Conservation (phyloP, 331 rosid genomes). For the Erythrophleum ivorense region DNA sequence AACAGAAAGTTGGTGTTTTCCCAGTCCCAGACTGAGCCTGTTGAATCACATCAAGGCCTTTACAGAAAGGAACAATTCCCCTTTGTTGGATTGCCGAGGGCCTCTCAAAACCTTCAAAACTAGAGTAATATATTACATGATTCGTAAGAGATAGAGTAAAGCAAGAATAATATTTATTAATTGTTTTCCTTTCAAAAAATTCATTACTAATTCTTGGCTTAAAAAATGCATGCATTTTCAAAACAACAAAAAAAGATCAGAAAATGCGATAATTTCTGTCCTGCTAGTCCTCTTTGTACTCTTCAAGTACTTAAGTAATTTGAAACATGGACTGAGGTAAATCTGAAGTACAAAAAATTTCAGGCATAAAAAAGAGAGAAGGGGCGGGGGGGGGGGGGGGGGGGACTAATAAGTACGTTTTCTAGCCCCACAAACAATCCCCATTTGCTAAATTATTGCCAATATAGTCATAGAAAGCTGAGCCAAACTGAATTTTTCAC, state of each 20-base stretch:
- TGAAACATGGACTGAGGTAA: not conserved
- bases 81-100: slow-evolving; percentile 98
- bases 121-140: slow-evolving; percentile 23
- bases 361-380: too few relatives aligned
- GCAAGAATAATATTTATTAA: not conserved
- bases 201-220: not conserved
- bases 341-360: not conserved
- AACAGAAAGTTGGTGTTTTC: slow-evolving; percentile 95
- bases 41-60: slow-evolving; percentile 94
- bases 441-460: not conserved
- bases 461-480: not conserved
- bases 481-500: not conserved
- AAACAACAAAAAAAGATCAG: not conserved
- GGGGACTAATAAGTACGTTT: not conserved
- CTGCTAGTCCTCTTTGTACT: not conserved
- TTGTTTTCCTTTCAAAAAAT: not conserved
- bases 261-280: not conserved
- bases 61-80: slow-evolving; percentile 96
- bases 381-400: too few relatives aligned
- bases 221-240: slow-evolving; percentile 4
- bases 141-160: not conserved
- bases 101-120: slow-evolving; percentile 82
- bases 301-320: not conserved
- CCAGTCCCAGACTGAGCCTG: slow-evolving; percentile 99
- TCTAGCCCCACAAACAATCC: not conserved